Percentiles rank a stretch among this genome's conserved stretches.
Evolutionary conservation across 2,329 filamentous ascomycete genomes (phyloP).

Genomic region (Dissoconium aciculare): DNA sequence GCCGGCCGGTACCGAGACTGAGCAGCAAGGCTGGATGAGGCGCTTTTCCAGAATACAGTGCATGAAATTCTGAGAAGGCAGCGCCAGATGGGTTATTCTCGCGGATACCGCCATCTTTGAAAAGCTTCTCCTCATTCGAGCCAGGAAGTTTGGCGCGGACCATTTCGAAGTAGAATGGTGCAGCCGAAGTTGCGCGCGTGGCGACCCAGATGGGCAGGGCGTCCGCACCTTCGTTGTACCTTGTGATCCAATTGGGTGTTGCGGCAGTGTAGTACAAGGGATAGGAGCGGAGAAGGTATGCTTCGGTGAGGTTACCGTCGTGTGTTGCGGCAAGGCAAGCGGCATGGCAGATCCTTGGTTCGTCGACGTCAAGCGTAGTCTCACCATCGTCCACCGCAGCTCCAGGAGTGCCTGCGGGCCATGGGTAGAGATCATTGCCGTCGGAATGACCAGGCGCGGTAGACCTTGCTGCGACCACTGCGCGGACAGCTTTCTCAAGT

Average conservation of each 20-base stretch:
- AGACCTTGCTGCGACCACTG: slow-evolving; percentile 32
- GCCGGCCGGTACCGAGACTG: slow-evolving; percentile 33
- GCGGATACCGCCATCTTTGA: slow-evolving; percentile 37
- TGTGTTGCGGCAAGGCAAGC: slow-evolving; percentile 37
- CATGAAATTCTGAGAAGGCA: slow-evolving; percentile 33
- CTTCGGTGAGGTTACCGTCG: slow-evolving; percentile 32
- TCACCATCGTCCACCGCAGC: too few species aligned
- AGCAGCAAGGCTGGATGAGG: slow-evolving; percentile 31
- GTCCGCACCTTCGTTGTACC: slow-evolving; percentile 35
- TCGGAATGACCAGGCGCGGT: slow-evolving; percentile 29
- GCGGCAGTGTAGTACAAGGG: slow-evolving; percentile 30
- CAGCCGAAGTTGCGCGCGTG: slow-evolving; percentile 38
- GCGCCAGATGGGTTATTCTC: slow-evolving; percentile 37
- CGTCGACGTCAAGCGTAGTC: slow-evolving; percentile 18
- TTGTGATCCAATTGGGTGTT: slow-evolving; percentile 29
- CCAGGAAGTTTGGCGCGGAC: slow-evolving; percentile 30
- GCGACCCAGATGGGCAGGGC: slow-evolving; percentile 37
- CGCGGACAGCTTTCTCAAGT: slow-evolving; percentile 32
- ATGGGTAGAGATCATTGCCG: slow-evolving; percentile 33
- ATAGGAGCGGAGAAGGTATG: slow-evolving; percentile 35
- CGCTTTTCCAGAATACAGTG: slow-evolving; percentile 29
- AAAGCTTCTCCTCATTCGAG: slow-evolving; percentile 22
- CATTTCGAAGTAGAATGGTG: slow-evolving; percentile 39
- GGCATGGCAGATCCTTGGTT: slow-evolving; percentile 23
- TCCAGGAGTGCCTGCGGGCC: slow-evolving; percentile 17